Base-by-base conservation (phyloP, 2,329 filamentous ascomycete genomes). In the Sporothrix phasma region DNA sequence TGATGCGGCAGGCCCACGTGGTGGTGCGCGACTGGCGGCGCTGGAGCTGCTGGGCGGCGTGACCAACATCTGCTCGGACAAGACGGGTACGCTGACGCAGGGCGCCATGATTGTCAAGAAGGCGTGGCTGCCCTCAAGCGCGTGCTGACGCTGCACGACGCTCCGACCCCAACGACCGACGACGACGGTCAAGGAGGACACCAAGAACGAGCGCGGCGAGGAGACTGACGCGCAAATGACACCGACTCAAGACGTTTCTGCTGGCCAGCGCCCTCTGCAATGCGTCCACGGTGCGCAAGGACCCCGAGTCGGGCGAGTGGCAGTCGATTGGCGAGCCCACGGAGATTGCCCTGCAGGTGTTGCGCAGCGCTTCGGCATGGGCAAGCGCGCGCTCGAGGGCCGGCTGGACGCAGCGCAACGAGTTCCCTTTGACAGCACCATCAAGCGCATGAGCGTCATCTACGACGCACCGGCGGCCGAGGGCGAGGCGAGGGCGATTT, bases 401-500 rank as follows among this genome's bases (percentile, higher is more conserved):
- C 5, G 81, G 81, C n/a, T 87, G 85, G 84, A 81, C 81, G 68
- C 81, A 87, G 69, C 73, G 87, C 1, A 82, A 85, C 61, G 89
- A 92, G 70, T 89, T 89, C 66, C 88, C n/a, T 92, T 92, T 70
- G 88, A 92, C 73, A 89, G 86, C 64, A 82, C 81, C 69, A 84
- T 90, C 72, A 92, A 92, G 80, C 85, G 87, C 70, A 92, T 92
- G 88, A 89, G 87, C 8, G 88, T 91, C 64, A 81, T 91, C 53
- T 90, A 89, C 74, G 79, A 83, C 56, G 75, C 75, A 5, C 81
- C 81, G 1, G 68, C 71, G 5, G 72, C 72, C 7, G 76, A 79
- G 13, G 11, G 71, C 76, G 15, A 74, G 29, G 29, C 1, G 71
- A 76, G 5, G 26, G 26, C 26, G 51, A 56, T 5, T 56, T 39